These are phyloP conservation scores for Clonostachys byssicola DNA, from an alignment of 2,329 filamentous ascomycete species.

Conservation along the genomic window DNA sequence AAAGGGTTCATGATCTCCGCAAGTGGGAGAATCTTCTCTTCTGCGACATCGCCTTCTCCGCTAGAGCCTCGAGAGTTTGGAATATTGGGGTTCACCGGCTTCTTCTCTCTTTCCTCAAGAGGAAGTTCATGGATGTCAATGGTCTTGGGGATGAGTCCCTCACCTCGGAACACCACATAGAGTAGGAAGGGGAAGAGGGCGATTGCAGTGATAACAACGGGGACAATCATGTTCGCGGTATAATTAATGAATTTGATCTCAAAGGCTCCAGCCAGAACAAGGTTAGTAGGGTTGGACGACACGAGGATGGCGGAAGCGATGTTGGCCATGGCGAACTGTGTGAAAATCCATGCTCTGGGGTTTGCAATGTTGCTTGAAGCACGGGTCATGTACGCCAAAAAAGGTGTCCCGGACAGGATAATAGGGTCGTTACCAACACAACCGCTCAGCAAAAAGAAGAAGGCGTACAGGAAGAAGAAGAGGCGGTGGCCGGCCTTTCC, in stretches of 20 bases:
- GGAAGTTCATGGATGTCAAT: slow-evolving; percentile 68
- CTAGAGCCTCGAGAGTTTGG: slow-evolving; percentile 44
- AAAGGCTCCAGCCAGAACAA: slow-evolving; percentile 71
- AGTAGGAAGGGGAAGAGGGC: slow-evolving; percentile 66
- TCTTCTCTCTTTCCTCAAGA: slow-evolving; percentile 45
- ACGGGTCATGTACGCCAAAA: slow-evolving; percentile 73
- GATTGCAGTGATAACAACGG: slow-evolving; percentile 63
- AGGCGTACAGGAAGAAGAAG: slow-evolving; percentile 69
- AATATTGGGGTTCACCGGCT: slow-evolving; percentile 70
- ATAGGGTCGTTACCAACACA: slow-evolving; percentile 75
- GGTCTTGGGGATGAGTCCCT: slow-evolving; percentile 56
- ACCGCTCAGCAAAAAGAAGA: slow-evolving; percentile 64
- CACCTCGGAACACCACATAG: slow-evolving; percentile 63
- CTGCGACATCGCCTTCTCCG: slow-evolving; percentile 37
- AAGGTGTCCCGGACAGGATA: slow-evolving; percentile 69
- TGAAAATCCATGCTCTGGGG: slow-evolving; percentile 69
- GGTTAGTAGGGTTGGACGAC: slow-evolving; percentile 74
- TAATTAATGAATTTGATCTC: slow-evolving; percentile 68
- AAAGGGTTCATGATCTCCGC: slow-evolving; percentile 76
- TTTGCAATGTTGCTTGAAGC: slow-evolving; percentile 70
- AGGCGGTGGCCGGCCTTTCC: slow-evolving; percentile 63
- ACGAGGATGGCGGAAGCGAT: slow-evolving; percentile 73
- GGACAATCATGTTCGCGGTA: slow-evolving; percentile 74
- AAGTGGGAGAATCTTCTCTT: slow-evolving; percentile 46
- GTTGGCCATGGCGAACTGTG: slow-evolving; percentile 69